Evolutionary conservation across 768 basidiomycete species (phyloP).

Genomic region (Auriscalpium orientale): DNA sequence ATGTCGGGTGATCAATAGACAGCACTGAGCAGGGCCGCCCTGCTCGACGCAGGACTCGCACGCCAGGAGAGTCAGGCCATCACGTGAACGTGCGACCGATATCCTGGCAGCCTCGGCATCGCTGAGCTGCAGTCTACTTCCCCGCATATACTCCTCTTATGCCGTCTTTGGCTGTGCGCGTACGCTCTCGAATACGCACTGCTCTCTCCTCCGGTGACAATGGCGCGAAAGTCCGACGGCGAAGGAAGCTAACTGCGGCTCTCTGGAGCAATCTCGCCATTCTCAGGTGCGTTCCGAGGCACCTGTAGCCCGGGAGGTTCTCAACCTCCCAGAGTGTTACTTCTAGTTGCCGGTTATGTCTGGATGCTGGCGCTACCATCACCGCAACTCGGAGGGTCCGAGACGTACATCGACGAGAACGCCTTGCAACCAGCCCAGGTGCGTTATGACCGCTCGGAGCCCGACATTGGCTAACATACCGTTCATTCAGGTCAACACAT

Average conservation of each 20-base stretch:
- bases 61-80: no score
- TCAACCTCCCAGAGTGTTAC: slow-evolving; percentile 34
- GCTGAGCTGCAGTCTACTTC: no score
- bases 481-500: slow-evolving; percentile 66
- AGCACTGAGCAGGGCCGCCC: no score
- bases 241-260: background rate
- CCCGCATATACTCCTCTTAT: no score
- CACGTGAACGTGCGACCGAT: no score
- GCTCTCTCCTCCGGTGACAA: slow-evolving; percentile 1
- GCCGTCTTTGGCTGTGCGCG: no score
- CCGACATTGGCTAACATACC: background rate
- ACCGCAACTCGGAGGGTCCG: slow-evolving; percentile 44
- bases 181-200: background rate
- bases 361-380: slow-evolving; percentile 82
- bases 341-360: slow-evolving; percentile 62
- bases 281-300: slow-evolving; percentile 6
- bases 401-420: slow-evolving; percentile 90
- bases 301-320: background rate
- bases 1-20: no score
- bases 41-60: no score
- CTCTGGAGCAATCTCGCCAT: slow-evolving; percentile 4
- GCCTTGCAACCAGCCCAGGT: slow-evolving; percentile 92
- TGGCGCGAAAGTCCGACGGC: slow-evolving; percentile 6
- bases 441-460: slow-evolving; percentile 8
- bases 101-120: no score